phyloP scores from a whole-genome alignment of 495 filamentous ascomycete genomes.

The Achaetomiella virescens region DNA sequence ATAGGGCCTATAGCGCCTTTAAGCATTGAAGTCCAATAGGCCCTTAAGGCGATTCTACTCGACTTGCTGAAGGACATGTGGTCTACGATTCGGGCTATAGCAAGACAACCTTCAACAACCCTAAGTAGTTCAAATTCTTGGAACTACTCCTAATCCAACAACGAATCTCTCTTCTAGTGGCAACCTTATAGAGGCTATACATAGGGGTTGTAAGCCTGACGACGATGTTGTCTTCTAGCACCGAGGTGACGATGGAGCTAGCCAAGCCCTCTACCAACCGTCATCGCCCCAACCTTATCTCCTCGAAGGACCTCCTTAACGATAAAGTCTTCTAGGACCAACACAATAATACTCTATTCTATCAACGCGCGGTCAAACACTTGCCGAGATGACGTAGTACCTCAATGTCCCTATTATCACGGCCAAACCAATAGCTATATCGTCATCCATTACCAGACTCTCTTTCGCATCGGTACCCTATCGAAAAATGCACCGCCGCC shows the following conservation, averaged over 20 bases:
- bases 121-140: not conserved
- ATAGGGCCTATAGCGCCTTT: too few species aligned
- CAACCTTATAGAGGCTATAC: too few species aligned
- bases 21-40: too few species aligned
- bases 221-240: too few species aligned
- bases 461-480: not conserved
- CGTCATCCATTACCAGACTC: not conserved
- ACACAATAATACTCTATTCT: not conserved
- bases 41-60: too few species aligned
- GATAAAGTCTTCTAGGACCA: not conserved
- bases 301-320: not conserved
- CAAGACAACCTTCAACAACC: not conserved
- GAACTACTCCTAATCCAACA: not conserved
- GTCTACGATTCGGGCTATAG: too few species aligned
- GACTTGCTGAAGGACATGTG: too few species aligned
- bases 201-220: too few species aligned
- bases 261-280: not conserved
- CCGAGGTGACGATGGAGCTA: not conserved
- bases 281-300: not conserved
- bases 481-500: not conserved
- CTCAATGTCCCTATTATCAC: too few species aligned
- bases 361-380: not conserved
- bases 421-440: too few species aligned
- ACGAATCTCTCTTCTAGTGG: too few species aligned
- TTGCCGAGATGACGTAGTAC: not conserved